phyloP scores from a whole-genome alignment of 1,139 yeast genomes.

The Pichia sp. region DNA sequence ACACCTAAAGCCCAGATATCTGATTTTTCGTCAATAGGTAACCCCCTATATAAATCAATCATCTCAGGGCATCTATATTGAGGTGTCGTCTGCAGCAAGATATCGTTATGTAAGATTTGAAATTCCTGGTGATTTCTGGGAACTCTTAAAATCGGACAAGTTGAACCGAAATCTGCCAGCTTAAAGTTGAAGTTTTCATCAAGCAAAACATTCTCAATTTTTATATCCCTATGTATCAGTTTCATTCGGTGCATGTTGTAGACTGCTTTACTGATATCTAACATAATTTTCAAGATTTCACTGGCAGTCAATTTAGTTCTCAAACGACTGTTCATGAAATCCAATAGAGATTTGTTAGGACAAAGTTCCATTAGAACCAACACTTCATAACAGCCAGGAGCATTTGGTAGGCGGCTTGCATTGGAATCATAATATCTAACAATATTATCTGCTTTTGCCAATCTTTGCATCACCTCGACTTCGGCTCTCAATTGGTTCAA shows the following conservation, averaged over 20 bases:
- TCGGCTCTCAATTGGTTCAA: conserved; percentile 64
- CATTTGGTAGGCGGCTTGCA: conserved; percentile 52
- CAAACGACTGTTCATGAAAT: conserved; percentile 67
- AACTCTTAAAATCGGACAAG: conserved; percentile 62
- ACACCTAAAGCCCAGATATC: conserved; percentile 98
- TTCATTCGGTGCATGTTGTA: conserved; percentile 66
- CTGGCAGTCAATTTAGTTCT: conserved; percentile 57
- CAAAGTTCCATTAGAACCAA: conserved; percentile 75
- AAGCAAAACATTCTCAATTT: conserved; percentile 89
- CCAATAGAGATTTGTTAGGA: conserved; percentile 64
- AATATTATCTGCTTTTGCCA: conserved; percentile 51
- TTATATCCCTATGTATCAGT: conserved; percentile 72
- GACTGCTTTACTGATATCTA: conserved; percentile 61
- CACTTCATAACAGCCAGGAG: conserved; percentile 58
- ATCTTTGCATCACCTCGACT: conserved; percentile 74
- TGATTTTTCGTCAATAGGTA: conserved; percentile 89
- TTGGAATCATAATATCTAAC: conserved; percentile 74
- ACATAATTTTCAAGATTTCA: conserved; percentile 63
- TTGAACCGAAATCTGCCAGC: conserved; percentile 92
- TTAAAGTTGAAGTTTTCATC: conserved; percentile 70
- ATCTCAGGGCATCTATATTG: conserved; percentile 96
- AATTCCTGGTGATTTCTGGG: conserved; percentile 66
- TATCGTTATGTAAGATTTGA: conserved; percentile 70
- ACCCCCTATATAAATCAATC: conserved; percentile 80
- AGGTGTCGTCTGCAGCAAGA: conserved; percentile 92